Conservation (phyloP, 169 alveolate genomes). For the Plasmodium vinckei region DNA sequence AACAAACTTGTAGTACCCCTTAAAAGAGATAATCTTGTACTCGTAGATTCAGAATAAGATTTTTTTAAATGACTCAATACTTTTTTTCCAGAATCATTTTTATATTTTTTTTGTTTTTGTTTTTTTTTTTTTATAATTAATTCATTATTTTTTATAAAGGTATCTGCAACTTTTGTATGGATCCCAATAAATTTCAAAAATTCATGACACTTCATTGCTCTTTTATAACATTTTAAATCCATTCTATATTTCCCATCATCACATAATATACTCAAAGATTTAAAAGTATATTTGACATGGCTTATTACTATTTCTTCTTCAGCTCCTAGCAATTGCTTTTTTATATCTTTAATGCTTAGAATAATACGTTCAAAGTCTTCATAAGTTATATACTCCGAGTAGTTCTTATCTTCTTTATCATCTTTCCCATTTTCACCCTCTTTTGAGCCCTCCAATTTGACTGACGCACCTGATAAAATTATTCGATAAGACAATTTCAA, state of each 20-base stretch:
- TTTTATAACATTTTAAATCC: constrained; percentile 67
- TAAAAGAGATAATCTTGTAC: constrained; percentile 18
- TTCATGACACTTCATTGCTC: constrained; percentile 51
- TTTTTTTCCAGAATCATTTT: neutral
- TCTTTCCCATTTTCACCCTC: neutral
- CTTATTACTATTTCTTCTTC: constrained; percentile 58
- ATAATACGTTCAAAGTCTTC: constrained; percentile 62
- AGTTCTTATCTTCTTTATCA: neutral
- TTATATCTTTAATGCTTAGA: constrained; percentile 63
- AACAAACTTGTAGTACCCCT: constrained; percentile 15
- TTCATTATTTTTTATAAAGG: constrained; percentile 14
- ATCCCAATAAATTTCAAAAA: constrained; percentile 51
- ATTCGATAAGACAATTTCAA: constrained; percentile 84
- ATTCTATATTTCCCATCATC: constrained; percentile 62
- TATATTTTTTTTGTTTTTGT: neutral
- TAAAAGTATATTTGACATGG: constrained; percentile 60
- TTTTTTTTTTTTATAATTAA: constrained; percentile 9
- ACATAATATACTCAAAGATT: constrained; percentile 66
- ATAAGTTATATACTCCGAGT: constrained; percentile 20
- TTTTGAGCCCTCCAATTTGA: neutral
- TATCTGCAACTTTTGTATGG: constrained; percentile 63
- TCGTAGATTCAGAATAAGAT: constrained; percentile 20
- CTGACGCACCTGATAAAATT: constrained; percentile 44
- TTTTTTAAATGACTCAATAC: constrained; percentile 5
- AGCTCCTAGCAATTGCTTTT: constrained; percentile 66